Conservation (phyloP, 2,329 filamentous ascomycete species). For the Knoxdaviesia capensis region DNA sequence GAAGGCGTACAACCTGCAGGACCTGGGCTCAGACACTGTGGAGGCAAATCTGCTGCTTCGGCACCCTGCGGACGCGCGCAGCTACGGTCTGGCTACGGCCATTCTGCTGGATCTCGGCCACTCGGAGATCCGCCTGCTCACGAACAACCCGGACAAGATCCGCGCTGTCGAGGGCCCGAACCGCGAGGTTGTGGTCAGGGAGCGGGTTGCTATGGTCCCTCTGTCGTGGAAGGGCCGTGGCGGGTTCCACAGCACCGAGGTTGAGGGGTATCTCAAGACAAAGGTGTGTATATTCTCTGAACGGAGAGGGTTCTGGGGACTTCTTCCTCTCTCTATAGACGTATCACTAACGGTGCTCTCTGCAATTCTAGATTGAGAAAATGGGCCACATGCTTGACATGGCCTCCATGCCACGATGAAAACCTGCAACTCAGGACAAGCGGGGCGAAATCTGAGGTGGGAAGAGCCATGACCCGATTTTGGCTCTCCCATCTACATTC, state of each 20-base stretch:
- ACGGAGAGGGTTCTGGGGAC: too few relatives aligned
- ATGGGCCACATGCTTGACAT: constrained; percentile 66
- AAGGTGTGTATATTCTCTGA: constrained; percentile 42
- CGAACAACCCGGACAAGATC: constrained; percentile 96
- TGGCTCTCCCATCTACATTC: too few relatives aligned
- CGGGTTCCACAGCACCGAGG: constrained; percentile 71
- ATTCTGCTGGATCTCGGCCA: constrained; percentile 80
- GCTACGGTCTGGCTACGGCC: constrained; percentile 89
- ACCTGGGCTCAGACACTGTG: constrained; percentile 91
- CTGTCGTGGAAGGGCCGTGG: constrained; percentile 75
- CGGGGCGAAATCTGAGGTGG: neutral
- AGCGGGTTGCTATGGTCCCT: constrained; percentile 89
- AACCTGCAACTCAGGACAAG: neutral
- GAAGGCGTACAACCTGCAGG: constrained; percentile 95
- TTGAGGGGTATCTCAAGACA: constrained; percentile 83
- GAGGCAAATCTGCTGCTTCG: constrained; percentile 82
- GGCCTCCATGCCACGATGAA: constrained; percentile 10
- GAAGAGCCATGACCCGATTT: neutral
- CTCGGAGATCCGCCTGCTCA: constrained; percentile 59
- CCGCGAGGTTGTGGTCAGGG: constrained; percentile 68
- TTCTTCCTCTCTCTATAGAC: neutral
- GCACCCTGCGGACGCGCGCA: constrained; percentile 85
- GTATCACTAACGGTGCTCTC: neutral
- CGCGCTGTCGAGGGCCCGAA: constrained; percentile 82
- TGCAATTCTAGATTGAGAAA: constrained; percentile 46